Evolutionary conservation across 345 rosid genomes (phyloP), one percentile per base, ranked within the genome.

Genomic region (Linum usitatissimum): DNA sequence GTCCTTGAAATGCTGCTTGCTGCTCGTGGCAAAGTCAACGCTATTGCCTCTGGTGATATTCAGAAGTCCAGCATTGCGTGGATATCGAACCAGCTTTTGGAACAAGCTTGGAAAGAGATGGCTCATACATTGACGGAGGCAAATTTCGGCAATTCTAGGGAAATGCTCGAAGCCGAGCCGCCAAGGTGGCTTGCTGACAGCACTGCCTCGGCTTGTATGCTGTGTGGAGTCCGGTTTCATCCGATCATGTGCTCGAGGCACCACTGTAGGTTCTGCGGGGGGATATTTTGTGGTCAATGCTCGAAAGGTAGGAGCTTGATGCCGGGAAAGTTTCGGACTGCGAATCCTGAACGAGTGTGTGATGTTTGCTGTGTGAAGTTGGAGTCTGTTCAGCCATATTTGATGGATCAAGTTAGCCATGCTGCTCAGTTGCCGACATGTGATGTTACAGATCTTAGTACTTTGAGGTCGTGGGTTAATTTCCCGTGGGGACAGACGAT

Each of bases 71-170:
- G 77, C 12, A 66, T 92, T 61, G 74, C 91, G 0, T 83, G 91
- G 86, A 40, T 87, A 54, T 81, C 98, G 0, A 72, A 79, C 18
- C 77, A 81, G 81, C 38, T 92, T 45, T 81, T 89, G 14, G 98
- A 92, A 78, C 89, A 83, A 79, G 93, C 98, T 71, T 92, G 98
- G 98, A 79, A 85, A 75, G 96, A 92, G 70, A 89, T 92, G 91
- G 90, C 96, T 68, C 93, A 80, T 56, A 87, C 95, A 48, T 93
- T 89, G 17, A 80, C 88, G 0, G 96, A 89, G 58, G 83, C 83
- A 14, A 89, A 81, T 73, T 83, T 84, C 55, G 86, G 88, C 61
- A 85, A 75, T 18, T 69, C 75, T 0, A 83, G 71, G 72, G 87
- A 89, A 61, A 78, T 92, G 78, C 81, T 92, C 53, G 98, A 92